Evolutionary conservation across 1,284 basidiomycete genomes (phyloP), one percentile per base, ranked within the genome.

Genomic region (Leucoagaricus sp.): DNA sequence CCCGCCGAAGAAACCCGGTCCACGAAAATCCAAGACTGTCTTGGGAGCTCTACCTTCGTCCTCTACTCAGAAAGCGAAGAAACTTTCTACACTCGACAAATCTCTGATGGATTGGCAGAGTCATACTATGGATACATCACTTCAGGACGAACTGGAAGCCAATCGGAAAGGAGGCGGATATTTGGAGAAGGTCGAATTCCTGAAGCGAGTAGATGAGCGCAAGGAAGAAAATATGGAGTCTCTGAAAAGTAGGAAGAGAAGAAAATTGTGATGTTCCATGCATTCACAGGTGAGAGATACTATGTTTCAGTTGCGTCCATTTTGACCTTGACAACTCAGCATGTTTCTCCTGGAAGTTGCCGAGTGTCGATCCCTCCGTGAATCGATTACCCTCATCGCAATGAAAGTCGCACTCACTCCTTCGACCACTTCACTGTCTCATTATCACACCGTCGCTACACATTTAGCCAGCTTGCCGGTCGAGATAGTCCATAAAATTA

Each of bases 31-130:
- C 1, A 88, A 84, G 67, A 77, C 78, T 3, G 65, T 75, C 5
- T 72, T 89, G 12, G 71, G 80, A 4, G 67, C 80, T 28, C 65
- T 86, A 42, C 82, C 84, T 2, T 71, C 72, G 10, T 58, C 73
- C 15, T 60, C 72, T 59, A 52, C 53, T 25, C 55, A 57, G 23
- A 89, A 86, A 65, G 76, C 83, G 0, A 89, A 86, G 68, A 92
- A 89, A 69, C 75, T 94, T 4, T 86, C 87, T 10, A 93, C 90
- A 21, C 75, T 93, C 7, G 89, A 91, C 62, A 93, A 92, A 67
- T 91, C 88, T 0, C 83, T 86, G 10, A 84, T 93, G 80, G 91
- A 93, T 67, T 94, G 91, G 91, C 77, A 78, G 33, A 70, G 83
- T 1, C 87, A 93, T 65, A 69, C 89, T n/a, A 68, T 76, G 21